Evolutionary conservation across 306 rosid species (phyloP), one percentile per base, ranked within the genome.

Genomic region (Cicer yamashitae): DNA sequence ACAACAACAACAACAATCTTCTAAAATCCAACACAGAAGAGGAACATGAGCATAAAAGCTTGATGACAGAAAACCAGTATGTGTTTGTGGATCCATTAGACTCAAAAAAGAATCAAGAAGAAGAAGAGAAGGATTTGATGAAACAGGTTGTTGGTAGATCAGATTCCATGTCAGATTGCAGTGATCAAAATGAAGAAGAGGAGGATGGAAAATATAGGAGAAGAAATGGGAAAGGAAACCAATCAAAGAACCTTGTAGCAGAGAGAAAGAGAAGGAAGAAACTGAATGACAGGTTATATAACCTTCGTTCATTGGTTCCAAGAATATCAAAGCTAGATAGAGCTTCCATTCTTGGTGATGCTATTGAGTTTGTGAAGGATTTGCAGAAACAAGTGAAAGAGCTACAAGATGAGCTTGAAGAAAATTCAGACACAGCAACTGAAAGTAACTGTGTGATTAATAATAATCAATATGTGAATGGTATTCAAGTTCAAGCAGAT

Each of bases 261-360:
- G 98, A 94, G 87, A 89, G 99, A 64, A 92, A 65, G 79, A 89
- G 99, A 81, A 92, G 99, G 86, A 94, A 94, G 89, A 94, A 94
- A 77, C 92, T 94, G 3, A 94, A 94, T 44, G 96, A 94, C 10
- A 83, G 97, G 79, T 83, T 94, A 12, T 92, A 90, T n/a, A 74
- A 83, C 38, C 96, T 94, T 72, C 87, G 99, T 17, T 83, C 96
- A 14, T 77, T 94, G 92, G 99, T 94, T 80, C 99, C 99, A 15
- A 89, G 73, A 17, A 94, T 94, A 44, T 90, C 99, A 0, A 92
- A 92, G 96, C 79, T 94, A 59, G 99, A 94, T 70, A 94, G 88
- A 52, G 99, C 99, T 0, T 86, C 99, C 0, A 92, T 94, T 56
- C 93, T 94, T 2, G 97, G 93, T 67, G 99, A 94, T 62, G 97